Conservation (phyloP, 73 alveolate species). For the Urostyla sp. region DNA sequence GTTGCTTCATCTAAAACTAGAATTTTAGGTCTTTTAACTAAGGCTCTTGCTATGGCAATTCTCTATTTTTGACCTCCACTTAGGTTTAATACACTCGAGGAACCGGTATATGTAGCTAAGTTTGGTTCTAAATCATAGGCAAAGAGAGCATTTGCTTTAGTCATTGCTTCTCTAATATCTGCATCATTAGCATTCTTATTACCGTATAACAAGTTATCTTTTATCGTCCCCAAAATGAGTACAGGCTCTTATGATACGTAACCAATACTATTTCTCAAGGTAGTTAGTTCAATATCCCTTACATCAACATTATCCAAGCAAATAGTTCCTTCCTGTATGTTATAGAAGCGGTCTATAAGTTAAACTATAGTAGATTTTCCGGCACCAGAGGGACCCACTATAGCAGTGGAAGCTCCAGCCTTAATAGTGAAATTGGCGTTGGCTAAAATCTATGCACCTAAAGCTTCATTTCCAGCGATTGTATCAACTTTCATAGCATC, state of each 20-base stretch:
- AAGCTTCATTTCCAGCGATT: background rate
- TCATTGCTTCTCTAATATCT: constrained; percentile 77
- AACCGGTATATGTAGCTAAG: constrained; percentile 73
- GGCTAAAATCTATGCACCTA: constrained; percentile 57
- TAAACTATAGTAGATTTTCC: constrained; percentile 81
- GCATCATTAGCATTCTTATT: constrained; percentile 79
- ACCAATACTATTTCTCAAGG: constrained; percentile 74
- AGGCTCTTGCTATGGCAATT: constrained; percentile 87
- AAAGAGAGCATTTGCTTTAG: constrained; percentile 81
- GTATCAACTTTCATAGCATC: background rate
- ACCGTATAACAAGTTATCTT: constrained; percentile 87
- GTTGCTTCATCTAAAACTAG: constrained; percentile 80
- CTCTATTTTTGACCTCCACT: constrained; percentile 93
- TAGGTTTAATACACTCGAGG: constrained; percentile 68
- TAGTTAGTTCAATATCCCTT: constrained; percentile 65
- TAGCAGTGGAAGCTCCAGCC: constrained; percentile 72
- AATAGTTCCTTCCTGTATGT: constrained; percentile 70
- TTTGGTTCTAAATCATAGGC: constrained; percentile 68
- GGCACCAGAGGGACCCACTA: constrained; percentile 87
- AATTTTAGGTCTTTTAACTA: constrained; percentile 75
- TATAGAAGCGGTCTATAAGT: constrained; percentile 83
- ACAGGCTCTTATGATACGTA: constrained; percentile 95
- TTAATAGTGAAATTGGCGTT: constrained; percentile 66
- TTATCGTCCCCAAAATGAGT: constrained; percentile 90
- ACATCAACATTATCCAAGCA: constrained; percentile 73